phyloP scores from a whole-genome alignment of 106 monocot genomes.

The Apostasia shenzhenica region DNA sequence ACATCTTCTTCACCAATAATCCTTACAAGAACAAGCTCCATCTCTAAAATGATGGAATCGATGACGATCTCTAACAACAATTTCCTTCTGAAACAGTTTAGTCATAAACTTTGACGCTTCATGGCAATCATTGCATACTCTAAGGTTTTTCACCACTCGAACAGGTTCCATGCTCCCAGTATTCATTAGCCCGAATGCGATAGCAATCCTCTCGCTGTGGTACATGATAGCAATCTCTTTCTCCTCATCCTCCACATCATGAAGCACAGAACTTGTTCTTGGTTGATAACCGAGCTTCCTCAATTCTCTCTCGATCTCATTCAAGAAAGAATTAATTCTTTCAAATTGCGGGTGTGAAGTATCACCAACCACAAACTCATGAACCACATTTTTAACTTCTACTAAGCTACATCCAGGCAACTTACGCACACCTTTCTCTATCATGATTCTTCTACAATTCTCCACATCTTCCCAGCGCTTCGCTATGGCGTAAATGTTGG shows the following conservation, averaged over 20 bases:
- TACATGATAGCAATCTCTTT: constrained; percentile 4
- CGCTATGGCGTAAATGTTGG: constrained; percentile 25
- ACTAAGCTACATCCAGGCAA: constrained; percentile 45
- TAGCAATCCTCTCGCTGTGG: constrained; percentile 22
- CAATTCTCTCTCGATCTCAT: constrained; percentile 28
- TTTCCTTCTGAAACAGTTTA: constrained; percentile 11
- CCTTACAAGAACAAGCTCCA: constrained; percentile 33
- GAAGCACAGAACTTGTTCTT: constrained; percentile 32
- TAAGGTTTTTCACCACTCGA: constrained; percentile 18
- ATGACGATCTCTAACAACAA: constrained; percentile 33
- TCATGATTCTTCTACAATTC: constrained; percentile 32
- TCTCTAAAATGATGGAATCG: constrained; percentile 39
- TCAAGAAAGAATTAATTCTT: constrained; percentile 24
- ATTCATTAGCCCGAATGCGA: constrained; percentile 20
- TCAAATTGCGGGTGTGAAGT: constrained; percentile 33
- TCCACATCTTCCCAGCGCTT: constrained; percentile 41
- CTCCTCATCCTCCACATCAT: constrained; percentile 35
- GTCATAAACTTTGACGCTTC: constrained; percentile 19
- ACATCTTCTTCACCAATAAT: constrained; percentile 36
- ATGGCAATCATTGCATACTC: constrained; percentile 18
- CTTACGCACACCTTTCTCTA: constrained; percentile 22
- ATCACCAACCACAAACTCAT: constrained; percentile 43
- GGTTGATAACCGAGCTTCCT: constrained; percentile 35
- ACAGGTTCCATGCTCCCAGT: constrained; percentile 1
- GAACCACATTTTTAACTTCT: constrained; percentile 25